A percentile compares a stretch with the other conserved stretches of the same genome.
Evolutionary conservation across 2,329 filamentous ascomycete genomes (phyloP).

Genomic region (Aureobasidium namibiae): DNA sequence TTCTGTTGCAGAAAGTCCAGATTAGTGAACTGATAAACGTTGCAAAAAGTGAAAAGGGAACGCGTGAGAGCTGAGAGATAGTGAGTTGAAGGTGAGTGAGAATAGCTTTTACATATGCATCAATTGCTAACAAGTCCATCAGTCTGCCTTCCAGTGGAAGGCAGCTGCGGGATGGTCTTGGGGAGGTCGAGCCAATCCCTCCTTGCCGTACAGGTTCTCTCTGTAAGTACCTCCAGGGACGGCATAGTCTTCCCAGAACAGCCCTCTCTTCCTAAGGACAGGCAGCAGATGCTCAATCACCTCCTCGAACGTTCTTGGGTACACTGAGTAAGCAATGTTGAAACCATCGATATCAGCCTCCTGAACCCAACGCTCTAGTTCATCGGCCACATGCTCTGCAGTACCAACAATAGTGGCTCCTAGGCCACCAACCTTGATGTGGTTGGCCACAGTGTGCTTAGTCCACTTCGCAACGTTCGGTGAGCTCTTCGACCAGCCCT

Average conservation of each 20-base stretch:
- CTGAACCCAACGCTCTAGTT: conserved; percentile 57
- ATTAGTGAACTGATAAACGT: not conserved
- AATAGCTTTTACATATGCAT: no score
- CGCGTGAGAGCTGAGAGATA: no score
- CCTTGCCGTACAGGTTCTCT: conserved; percentile 23
- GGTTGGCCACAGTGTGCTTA: conserved; percentile 59
- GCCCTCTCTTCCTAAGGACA: conserved; percentile 28
- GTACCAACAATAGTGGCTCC: conserved; percentile 59
- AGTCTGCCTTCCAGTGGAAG: conserved; percentile 14
- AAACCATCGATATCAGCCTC: conserved; percentile 69
- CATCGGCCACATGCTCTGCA: conserved; percentile 55
- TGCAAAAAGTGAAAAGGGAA: not conserved
- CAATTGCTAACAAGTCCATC: no score
- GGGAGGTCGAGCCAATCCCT: conserved; percentile 13
- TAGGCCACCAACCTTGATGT: conserved; percentile 60
- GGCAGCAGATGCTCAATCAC: conserved; percentile 46
- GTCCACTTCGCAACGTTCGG: conserved; percentile 57
- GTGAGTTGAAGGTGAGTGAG: no score
- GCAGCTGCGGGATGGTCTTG: conserved; percentile 18
- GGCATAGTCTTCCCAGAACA: conserved; percentile 19
- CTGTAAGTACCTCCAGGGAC: conserved; percentile 14
- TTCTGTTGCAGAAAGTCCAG: not conserved
- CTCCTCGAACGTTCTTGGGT: conserved; percentile 60
- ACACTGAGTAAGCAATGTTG: conserved; percentile 63
- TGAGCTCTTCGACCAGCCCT: conserved; percentile 48